Percentiles rank a stretch among this genome's conserved stretches.
Evolutionary conservation across 495 filamentous ascomycete species (phyloP).

Genomic region (Evernia prunastri): DNA sequence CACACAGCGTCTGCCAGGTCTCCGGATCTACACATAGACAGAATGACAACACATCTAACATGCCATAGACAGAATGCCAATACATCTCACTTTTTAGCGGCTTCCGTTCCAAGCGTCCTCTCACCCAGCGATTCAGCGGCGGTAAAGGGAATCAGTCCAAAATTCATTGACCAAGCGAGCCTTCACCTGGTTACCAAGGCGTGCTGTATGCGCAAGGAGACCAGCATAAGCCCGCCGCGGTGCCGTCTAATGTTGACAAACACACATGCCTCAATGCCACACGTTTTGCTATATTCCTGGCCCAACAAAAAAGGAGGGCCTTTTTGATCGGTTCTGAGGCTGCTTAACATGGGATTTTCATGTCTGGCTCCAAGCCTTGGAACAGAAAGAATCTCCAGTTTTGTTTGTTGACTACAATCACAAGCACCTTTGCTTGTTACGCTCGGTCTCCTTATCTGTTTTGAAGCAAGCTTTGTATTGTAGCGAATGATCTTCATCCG

Average conservation of each 20-base stretch:
- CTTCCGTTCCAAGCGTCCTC: not conserved
- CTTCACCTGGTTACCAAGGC: not conserved
- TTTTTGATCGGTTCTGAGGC: not conserved
- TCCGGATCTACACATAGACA: too few species aligned
- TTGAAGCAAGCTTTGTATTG: not conserved
- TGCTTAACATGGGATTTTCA: not conserved
- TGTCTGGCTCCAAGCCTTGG: not conserved
- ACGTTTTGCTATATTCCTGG: not conserved
- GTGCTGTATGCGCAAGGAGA: not conserved
- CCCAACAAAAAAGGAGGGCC: not conserved
- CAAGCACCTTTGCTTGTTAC: not conserved
- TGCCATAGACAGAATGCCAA: not conserved
- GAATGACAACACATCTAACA: not conserved
- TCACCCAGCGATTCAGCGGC: not conserved
- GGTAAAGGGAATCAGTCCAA: not conserved
- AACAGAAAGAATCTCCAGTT: not conserved
- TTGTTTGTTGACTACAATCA: not conserved
- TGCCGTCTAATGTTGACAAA: not conserved
- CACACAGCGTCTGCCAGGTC: not conserved
- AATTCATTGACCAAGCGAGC: not conserved
- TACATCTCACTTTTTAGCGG: not conserved
- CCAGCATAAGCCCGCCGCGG: not conserved
- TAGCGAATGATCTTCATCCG: not conserved
- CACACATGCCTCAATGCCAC: not conserved
- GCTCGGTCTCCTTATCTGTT: not conserved